These are phyloP conservation scores for Colletotrichum godetiae DNA, from an alignment of 2,329 filamentous ascomycete genomes.

Conservation along the genomic window DNA sequence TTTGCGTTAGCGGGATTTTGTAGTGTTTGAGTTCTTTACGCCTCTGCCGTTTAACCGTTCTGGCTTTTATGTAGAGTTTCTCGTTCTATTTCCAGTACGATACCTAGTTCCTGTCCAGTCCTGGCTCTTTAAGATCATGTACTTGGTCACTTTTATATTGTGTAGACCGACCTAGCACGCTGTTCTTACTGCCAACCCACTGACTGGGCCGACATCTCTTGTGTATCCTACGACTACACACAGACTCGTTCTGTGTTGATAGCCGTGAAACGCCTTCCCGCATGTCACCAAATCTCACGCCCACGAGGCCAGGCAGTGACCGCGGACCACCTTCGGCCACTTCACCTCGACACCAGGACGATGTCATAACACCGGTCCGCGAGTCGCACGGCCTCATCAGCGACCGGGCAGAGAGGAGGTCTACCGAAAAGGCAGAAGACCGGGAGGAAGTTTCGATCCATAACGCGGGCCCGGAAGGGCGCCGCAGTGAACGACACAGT, in stretches of 20 bases:
- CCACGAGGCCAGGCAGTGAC: not conserved
- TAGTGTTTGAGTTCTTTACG: not conserved
- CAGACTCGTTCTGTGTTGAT: not conserved
- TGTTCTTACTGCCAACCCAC: not conserved
- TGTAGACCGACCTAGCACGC: not conserved
- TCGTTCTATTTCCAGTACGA: not conserved
- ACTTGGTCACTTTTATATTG: not conserved
- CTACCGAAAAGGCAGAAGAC: not conserved
- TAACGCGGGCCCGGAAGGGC: not conserved
- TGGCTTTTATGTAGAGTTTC: not conserved
- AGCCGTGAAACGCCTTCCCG: not conserved
- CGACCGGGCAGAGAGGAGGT: not conserved
- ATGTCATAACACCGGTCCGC: constrained; percentile 6
- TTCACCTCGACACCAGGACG: not conserved
- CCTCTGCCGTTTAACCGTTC: not conserved
- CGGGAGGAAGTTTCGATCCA: not conserved
- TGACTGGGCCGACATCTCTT: not conserved
- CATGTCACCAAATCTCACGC: not conserved
- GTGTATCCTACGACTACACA: not conserved
- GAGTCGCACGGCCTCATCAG: not conserved
- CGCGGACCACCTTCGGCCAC: not conserved
- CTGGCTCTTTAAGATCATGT: not conserved
- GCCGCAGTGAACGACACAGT: not conserved
- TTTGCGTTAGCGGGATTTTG: not conserved
- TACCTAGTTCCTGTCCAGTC: not conserved